Percentiles rank a stretch among this genome's conserved stretches.
phyloP scores from a whole-genome alignment of 208 protist genomes.

The Acanthamoeba sp. region DNA sequence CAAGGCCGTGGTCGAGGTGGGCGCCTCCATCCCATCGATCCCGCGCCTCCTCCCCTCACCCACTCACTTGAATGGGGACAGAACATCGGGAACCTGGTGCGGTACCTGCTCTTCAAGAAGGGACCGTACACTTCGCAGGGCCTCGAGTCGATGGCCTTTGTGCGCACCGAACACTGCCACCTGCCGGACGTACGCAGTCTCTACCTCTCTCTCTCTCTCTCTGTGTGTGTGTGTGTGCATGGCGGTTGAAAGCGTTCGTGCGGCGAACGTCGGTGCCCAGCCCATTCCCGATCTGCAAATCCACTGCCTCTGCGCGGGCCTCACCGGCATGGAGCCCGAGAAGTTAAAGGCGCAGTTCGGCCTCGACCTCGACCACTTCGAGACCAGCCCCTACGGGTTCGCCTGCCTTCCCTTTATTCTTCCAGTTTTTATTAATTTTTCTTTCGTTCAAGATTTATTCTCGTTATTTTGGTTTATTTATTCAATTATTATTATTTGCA shows the following conservation, averaged over 20 bases:
- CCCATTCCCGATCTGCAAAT: conserved; percentile 72
- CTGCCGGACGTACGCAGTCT: background rate
- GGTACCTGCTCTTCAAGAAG: conserved; percentile 68
- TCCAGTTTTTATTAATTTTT: background rate
- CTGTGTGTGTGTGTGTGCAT: background rate
- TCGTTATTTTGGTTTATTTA: too few relatives aligned
- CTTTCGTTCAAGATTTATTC: too few relatives aligned
- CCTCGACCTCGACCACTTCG: background rate
- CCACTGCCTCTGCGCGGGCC: conserved; percentile 31
- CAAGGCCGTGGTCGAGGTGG: background rate
- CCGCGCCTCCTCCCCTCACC: background rate
- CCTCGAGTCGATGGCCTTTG: conserved; percentile 63
- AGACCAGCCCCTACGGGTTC: background rate
- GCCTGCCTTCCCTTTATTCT: background rate
- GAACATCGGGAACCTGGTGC: conserved; percentile 24
- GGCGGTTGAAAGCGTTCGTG: too few relatives aligned
- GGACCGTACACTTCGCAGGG: conserved; percentile 41
- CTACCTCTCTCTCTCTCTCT: background rate
- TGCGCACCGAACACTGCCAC: conserved; percentile 10
- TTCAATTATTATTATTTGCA: too few relatives aligned
- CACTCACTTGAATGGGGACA: background rate
- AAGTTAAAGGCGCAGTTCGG: conserved; percentile 11
- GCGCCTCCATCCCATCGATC: background rate
- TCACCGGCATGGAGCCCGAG: background rate
- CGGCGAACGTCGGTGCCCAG: too few relatives aligned